A percentile compares a stretch with the other conserved stretches of the same genome.
Conservation (phyloP, 352 stramenopile species). For the Globisporangium orthogonon region DNA sequence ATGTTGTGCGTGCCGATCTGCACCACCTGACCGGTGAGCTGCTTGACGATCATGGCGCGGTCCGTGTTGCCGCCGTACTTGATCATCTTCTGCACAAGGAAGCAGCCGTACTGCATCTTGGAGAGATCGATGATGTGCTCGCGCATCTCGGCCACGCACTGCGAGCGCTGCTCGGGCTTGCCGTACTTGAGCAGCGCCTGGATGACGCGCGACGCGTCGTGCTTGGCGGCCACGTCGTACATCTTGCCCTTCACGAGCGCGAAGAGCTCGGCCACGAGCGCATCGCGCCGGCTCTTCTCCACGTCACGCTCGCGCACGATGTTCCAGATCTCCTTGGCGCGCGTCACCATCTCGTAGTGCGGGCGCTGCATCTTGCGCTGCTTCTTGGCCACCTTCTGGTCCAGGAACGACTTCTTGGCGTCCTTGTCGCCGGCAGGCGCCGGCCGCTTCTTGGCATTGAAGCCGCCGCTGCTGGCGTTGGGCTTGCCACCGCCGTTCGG, state of each 20-base stretch:
- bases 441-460: constrained; percentile 60
- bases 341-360: constrained; percentile 91
- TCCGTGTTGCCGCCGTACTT: constrained; percentile 89
- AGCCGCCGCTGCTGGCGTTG: constrained; percentile 8
- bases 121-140: constrained; percentile 89
- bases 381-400: constrained; percentile 88
- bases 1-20: constrained; percentile 94
- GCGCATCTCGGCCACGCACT: constrained; percentile 89
- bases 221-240: constrained; percentile 92
- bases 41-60: constrained; percentile 80
- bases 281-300: constrained; percentile 73
- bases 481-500: neutral
- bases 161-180: constrained; percentile 78
- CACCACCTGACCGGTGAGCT: constrained; percentile 90
- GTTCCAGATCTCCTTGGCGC: constrained; percentile 96
- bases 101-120: constrained; percentile 97
- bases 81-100: constrained; percentile 96
- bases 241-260: constrained; percentile 91
- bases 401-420: constrained; percentile 78
- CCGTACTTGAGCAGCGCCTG: constrained; percentile 95
- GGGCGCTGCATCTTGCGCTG: constrained; percentile 93
- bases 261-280: constrained; percentile 89
- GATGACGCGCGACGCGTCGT: constrained; percentile 94
- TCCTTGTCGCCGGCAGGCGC: constrained; percentile 38
- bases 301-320: constrained; percentile 87